A percentile compares a stretch with the other conserved stretches of the same genome.
Conservation (phyloP, 257 asterid species). For the Echites panduratus region DNA sequence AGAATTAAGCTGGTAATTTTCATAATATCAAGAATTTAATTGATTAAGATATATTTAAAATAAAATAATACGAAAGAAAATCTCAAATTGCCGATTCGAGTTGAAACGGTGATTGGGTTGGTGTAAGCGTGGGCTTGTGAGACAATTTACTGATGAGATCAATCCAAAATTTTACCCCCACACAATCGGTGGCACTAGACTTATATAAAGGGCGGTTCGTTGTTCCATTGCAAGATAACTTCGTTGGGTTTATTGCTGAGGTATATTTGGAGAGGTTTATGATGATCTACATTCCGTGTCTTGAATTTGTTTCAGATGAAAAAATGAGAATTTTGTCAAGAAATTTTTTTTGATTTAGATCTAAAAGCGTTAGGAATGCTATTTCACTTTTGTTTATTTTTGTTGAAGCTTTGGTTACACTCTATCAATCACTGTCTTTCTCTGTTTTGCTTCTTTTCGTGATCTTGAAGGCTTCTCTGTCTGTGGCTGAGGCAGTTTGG, state of each 20-base stretch:
- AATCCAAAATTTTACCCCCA: not conserved
- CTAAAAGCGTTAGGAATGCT: constrained; percentile 14
- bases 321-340: not conserved
- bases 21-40: too few species aligned
- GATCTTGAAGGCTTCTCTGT: constrained; percentile 16
- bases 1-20: too few species aligned
- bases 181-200: too few species aligned
- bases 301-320: not conserved
- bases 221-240: not conserved
- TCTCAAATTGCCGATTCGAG: too few species aligned
- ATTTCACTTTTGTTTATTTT: not conserved
- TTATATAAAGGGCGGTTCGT: not conserved
- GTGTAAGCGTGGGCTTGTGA: too few species aligned
- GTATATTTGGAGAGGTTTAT: not conserved
- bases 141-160: not conserved
- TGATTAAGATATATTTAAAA: too few species aligned
- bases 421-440: not conserved
- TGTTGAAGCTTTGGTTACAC: constrained; percentile 16
- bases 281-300: not conserved
- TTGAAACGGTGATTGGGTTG: too few species aligned
- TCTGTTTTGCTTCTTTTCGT: not conserved
- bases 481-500: constrained; percentile 23
- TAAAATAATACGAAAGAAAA: too few species aligned
- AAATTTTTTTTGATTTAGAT: constrained; percentile 23
- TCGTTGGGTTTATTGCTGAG: not conserved